Evolutionary conservation across 768 basidiomycete species (phyloP).

Genomic region (Leucosporidium creatinivorum): DNA sequence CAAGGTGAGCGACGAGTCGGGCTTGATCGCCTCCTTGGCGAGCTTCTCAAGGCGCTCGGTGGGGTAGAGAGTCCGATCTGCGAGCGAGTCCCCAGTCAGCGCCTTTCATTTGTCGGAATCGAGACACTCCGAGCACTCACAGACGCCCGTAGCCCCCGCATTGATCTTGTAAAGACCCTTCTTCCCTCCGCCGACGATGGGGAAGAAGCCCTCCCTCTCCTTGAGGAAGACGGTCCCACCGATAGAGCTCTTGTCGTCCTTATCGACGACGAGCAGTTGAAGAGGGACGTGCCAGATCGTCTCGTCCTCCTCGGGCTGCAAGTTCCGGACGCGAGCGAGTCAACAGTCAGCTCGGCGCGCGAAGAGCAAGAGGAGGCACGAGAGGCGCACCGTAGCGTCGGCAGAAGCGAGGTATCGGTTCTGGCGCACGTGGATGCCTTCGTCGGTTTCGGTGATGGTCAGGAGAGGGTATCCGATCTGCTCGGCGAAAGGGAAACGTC

Average conservation of each 20-base stretch:
- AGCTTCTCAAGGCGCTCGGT: slow-evolving; percentile 70
- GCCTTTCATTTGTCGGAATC: background rate
- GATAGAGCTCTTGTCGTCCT: slow-evolving; percentile 53
- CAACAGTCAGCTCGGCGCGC: background rate
- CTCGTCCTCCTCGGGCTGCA: slow-evolving; percentile 67
- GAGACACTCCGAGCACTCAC: slow-evolving; percentile 50
- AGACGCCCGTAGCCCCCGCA: slow-evolving; percentile 74
- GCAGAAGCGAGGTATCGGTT: slow-evolving; percentile 79
- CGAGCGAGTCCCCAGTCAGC: slow-evolving; percentile 3
- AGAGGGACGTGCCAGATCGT: slow-evolving; percentile 87
- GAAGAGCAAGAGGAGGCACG: background rate
- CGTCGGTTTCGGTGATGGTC: slow-evolving; percentile 66
- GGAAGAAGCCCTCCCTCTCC: slow-evolving; percentile 59
- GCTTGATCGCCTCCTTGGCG: slow-evolving; percentile 67
- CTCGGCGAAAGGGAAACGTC: background rate
- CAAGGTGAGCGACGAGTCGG: slow-evolving; percentile 59
- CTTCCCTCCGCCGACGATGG: slow-evolving; percentile 56
- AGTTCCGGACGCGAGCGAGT: too few relatives aligned
- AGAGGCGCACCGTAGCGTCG: slow-evolving; percentile 15
- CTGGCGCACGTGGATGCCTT: slow-evolving; percentile 71
- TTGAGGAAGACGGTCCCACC: slow-evolving; percentile 60
- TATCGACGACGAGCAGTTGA: slow-evolving; percentile 58
- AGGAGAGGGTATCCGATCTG: slow-evolving; percentile 84
- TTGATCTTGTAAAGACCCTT: slow-evolving; percentile 77
- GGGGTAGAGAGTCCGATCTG: slow-evolving; percentile 68